Evolutionary conservation across 1,284 basidiomycete genomes (phyloP), one percentile per base, ranked within the genome.

Genomic region (Meira nashicola): DNA sequence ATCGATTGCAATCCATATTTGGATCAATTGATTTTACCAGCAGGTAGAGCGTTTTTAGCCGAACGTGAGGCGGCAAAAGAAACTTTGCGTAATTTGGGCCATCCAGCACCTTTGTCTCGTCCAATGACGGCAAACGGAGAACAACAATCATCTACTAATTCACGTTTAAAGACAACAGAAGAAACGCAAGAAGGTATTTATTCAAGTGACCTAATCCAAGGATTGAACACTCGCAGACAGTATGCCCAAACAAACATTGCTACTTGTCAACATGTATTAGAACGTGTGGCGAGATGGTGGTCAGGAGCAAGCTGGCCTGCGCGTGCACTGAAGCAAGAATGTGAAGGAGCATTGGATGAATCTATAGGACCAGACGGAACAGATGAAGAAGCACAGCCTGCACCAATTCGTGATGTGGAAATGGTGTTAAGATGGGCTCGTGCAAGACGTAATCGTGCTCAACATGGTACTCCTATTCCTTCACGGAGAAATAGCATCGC

Each of bases 371-470:
- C 64, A 25, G 66, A 70, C 12, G 66, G 61, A 2, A 64, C 61
- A 48, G 68, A 70, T 39, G 68, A 68, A 49, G 68, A 70, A 50
- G 68, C 68, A 0, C 68, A 71, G 48, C 60, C 55, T 2, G 69
- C 69, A 10, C 67, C 65, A 7, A 68, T 71, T 39, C 49, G 68
- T 15, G 68, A 71, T 56, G 60, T 71, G 39, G 68, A 71, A 56
- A 71, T 71, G 67, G 68, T 71, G 49, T 60, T 71, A 49, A 63
- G 65, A 51, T 71, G 68, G 68, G 68, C 68, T 38, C 66, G 65
- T 41, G 62, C 60, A 5, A 47, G 64, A 12, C 62, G 67, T 12
- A 56, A 50, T 21, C 38, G 44, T 3, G 43, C 23, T 28, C 14
- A 28, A 46, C 41, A 46, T 58, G 14, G 47, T 47, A n/a, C 2